Base-by-base conservation (phyloP, 2,329 filamentous ascomycete genomes). In the Phoma sp. region DNA sequence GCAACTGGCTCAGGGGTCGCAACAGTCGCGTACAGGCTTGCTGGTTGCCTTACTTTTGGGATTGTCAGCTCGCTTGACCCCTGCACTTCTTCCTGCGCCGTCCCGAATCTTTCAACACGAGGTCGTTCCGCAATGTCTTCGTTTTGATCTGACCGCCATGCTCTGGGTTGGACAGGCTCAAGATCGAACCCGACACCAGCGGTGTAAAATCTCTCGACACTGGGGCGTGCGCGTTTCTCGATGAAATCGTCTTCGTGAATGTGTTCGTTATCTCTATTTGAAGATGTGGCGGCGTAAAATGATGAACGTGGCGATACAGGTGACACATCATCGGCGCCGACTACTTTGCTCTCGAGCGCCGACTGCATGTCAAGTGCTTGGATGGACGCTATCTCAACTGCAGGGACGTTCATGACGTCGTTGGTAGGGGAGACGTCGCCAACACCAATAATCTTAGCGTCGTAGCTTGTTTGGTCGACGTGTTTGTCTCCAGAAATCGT, bases 321-420 rank as follows among this genome's bases (percentile, higher is more conserved):
- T 43, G 69, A 69, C 8, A 69, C 61, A 38, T 72, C 67, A 24
- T 64, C 65, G 19, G 57, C 54, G 27, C 63, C 68, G 19, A 69
- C 62, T 10, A 60, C 27, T 40, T 65, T 62, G 31, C 62, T 69
- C 46, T 67, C 64, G 43, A 65, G 47, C 7, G 52, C 52, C 33
- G 52, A 50, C 25, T 55, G 52, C 15, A 70, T 24, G 51, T 58
- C 36, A 46, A 57, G 33, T 51, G 58, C 35, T n/a, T 52, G 36
- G 27, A 39, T 25, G 4, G 43, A 25, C 13, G 24, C 24, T 19
- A 4, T 10, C 6, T 9, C 24, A 5, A 12, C 4, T 3, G 15
- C 6, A 25, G 39, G 8, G 5, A 31, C 12, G 15, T 19, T 19
- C 22, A 21, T 36, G 7, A 22, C 36, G 21, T 51, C 32, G n/a